Conservation (phyloP, 2,329 filamentous ascomycete species). For the Daldinia eschscholtzii region DNA sequence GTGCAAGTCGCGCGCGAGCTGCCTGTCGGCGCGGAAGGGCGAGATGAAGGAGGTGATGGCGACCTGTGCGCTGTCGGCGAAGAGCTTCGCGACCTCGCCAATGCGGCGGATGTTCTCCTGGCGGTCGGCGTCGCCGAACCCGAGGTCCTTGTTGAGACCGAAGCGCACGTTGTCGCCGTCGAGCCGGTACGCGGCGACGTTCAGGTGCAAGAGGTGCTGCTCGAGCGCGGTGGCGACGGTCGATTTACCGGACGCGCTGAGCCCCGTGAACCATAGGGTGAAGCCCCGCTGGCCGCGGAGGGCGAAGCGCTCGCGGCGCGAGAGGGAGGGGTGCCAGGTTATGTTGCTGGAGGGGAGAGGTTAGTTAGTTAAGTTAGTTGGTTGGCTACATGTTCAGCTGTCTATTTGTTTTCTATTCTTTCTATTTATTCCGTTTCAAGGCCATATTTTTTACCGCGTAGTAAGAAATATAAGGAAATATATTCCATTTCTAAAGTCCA, state of each 20-base stretch:
- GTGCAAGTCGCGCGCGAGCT: constrained; percentile 85
- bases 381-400: background rate
- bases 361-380: constrained; percentile 13
- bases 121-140: constrained; percentile 91
- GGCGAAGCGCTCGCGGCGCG: constrained; percentile 79
- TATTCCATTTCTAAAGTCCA: background rate
- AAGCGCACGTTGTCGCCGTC: constrained; percentile 99
- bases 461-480: too few relatives aligned
- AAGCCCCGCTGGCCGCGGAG: constrained; percentile 87
- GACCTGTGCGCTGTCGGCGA: constrained; percentile 88
- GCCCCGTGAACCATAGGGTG: constrained; percentile 97
- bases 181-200: constrained; percentile 87
- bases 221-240: constrained; percentile 97
- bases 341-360: constrained; percentile 74
- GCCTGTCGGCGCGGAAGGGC: constrained; percentile 88
- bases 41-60: constrained; percentile 98
- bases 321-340: constrained; percentile 88
- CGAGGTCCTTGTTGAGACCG: constrained; percentile 96
- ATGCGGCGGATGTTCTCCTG: constrained; percentile 99
- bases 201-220: constrained; percentile 92
- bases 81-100: constrained; percentile 95
- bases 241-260: constrained; percentile 96
- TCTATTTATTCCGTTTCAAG: background rate
- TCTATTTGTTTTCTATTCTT: background rate
- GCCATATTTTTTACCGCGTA: too few relatives aligned